phyloP scores from a whole-genome alignment of 306 rosid species.

The Sechiopsis laciniata region DNA sequence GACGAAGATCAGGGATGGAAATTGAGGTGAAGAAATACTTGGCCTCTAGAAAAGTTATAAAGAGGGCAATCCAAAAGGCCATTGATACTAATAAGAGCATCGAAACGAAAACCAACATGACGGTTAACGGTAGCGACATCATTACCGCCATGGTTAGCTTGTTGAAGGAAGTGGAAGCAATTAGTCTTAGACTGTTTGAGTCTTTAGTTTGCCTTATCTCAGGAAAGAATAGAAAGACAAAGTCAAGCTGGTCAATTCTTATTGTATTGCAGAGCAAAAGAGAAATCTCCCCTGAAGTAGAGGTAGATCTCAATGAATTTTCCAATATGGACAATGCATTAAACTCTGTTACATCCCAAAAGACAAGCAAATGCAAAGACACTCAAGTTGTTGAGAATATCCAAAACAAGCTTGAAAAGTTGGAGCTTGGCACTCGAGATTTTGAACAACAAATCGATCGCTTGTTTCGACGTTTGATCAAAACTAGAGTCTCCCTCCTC shows the following conservation, averaged over 20 bases:
- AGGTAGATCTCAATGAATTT: conserved; percentile 30
- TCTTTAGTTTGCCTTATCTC: conserved; percentile 37
- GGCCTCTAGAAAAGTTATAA: conserved; percentile 43
- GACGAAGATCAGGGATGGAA: conserved; percentile 34
- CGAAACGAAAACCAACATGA: conserved; percentile 18
- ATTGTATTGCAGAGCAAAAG: conserved; percentile 34
- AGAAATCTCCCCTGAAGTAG: conserved; percentile 27
- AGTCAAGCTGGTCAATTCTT: conserved; percentile 33
- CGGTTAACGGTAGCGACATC: conserved; percentile 21
- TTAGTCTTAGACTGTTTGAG: conserved; percentile 31
- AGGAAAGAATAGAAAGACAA: conserved; percentile 28
- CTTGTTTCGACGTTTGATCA: conserved; percentile 38
- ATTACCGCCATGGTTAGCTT: conserved; percentile 25
- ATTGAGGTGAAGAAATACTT: conserved; percentile 39
- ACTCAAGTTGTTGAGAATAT: conserved; percentile 18
- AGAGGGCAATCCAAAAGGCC: conserved; percentile 39
- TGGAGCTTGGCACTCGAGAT: conserved; percentile 39
- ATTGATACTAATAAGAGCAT: conserved; percentile 25
- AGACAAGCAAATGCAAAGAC: conserved; percentile 26
- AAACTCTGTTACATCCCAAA: conserved; percentile 19
- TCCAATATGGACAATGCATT: conserved; percentile 34
- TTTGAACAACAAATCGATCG: conserved; percentile 35
- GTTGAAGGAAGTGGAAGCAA: conserved; percentile 35
- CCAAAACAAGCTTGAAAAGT: conserved; percentile 28
- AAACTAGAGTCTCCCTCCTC: conserved; percentile 42